Evolutionary conservation across 495 filamentous ascomycete genomes (phyloP).

Genomic region (Aspergillus kassunensis): DNA sequence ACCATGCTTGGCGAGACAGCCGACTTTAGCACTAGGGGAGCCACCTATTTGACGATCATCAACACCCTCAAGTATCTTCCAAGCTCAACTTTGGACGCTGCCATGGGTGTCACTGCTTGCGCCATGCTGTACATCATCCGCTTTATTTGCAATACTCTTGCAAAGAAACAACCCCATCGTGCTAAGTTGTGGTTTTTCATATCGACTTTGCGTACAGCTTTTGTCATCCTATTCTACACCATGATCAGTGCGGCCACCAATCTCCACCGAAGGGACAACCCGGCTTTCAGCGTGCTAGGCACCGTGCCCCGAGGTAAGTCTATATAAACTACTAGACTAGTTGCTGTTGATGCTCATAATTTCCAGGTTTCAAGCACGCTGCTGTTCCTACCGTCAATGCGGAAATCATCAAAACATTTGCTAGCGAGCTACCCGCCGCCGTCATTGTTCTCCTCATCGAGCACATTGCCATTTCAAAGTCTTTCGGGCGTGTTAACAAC

Average conservation of each 20-base stretch:
- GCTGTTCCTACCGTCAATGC: conserved; percentile 68
- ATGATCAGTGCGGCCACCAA: conserved; percentile 88
- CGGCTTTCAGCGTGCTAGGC: conserved; percentile 64
- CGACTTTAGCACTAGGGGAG: conserved; percentile 64
- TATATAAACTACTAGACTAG: conserved; percentile 39
- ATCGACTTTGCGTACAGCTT: conserved; percentile 82
- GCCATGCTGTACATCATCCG: conserved; percentile 81
- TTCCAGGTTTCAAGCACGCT: conserved; percentile 64
- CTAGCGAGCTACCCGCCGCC: conserved; percentile 63
- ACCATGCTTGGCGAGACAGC: conserved; percentile 78
- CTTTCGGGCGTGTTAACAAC: conserved; percentile 94
- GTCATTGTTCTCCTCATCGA: conserved; percentile 96
- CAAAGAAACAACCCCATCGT: conserved; percentile 63
- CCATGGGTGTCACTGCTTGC: conserved; percentile 84
- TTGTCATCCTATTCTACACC: conserved; percentile 90
- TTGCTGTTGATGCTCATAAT: neutral
- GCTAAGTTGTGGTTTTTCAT: conserved; percentile 83
- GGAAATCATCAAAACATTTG: conserved; percentile 58
- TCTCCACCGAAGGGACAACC: conserved; percentile 45
- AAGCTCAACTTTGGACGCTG: conserved; percentile 68
- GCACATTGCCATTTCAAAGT: conserved; percentile 97
- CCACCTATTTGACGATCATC: conserved; percentile 84
- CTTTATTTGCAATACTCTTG: conserved; percentile 58
- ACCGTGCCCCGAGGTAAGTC: conserved; percentile 61
- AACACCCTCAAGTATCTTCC: conserved; percentile 77